Evolutionary conservation across 352 stramenopile species (phyloP), one percentile per base, ranked within the genome.

Genomic region (Phytophthora syringae): DNA sequence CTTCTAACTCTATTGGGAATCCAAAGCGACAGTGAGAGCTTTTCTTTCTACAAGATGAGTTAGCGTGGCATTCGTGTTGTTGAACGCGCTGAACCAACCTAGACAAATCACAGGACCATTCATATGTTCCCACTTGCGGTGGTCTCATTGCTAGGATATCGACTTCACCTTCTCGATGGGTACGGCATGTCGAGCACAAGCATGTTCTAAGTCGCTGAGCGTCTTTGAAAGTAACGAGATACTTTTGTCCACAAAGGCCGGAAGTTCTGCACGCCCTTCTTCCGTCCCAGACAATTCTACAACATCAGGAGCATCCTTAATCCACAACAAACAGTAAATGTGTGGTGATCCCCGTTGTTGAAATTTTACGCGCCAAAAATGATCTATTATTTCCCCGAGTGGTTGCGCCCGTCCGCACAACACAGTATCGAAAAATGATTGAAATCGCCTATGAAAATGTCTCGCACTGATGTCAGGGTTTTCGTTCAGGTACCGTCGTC

Each of bases 291-390:
- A 60, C 3, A 67, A 21, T n/a, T 70, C 3, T 0, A 74, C 9
- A 0, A 74, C 50, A n/a, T 69, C 44, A 5, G 66, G 59, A 3
- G 60, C 57, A 18, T 68, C 27, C 48, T 67, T 66, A 9, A 71
- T 47, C 70, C 70, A 74, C 2, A 77, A 45, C 1, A 72, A 58
- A 1, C 20, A 32, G 24, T 77, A 50, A 4, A 70, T 64, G 16
- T 66, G 64, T 2, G 67, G 69, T 1, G 69, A 77, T 7, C 69
- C 69, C 12, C 64, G 54, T 0, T 60, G 45, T 20, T 72, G 63
- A 56, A 70, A 73, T 22, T 77, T 51, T 0, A 77, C 51, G 3
- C 64, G 53, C 64, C 70, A 77, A 40, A 77, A 71, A 12, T 48
- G 55, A 24, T 71, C 60, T 0, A 32, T 21, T 7, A 71, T 67